Percentiles rank a stretch among this genome's conserved stretches.
phyloP scores from a whole-genome alignment of 768 basidiomycete genomes.

The Boletales sp. region DNA sequence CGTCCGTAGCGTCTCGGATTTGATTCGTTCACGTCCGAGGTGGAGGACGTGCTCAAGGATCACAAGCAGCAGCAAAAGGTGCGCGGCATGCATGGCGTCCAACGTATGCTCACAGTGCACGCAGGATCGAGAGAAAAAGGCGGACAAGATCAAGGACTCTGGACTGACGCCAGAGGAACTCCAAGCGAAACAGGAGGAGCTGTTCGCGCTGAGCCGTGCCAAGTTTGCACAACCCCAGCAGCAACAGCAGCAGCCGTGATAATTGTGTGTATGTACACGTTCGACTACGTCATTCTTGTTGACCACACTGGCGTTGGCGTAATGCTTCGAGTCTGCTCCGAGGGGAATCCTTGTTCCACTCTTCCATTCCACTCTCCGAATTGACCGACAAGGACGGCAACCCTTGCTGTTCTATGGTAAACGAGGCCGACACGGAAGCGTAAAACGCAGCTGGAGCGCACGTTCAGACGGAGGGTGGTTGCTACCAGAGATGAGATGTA shows the following conservation, averaged over 20 bases:
- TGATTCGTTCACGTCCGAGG: conserved; percentile 84
- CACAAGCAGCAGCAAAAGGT: conserved; percentile 97
- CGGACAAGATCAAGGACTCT: conserved; percentile 82
- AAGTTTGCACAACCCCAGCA: conserved; percentile 66
- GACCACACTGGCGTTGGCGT: conserved; percentile 36
- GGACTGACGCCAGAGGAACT: conserved; percentile 92
- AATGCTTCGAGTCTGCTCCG: conserved; percentile 52
- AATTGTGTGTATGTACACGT: conserved; percentile 18
- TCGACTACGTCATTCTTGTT: conserved; percentile 32
- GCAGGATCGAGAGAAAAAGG: conserved; percentile 89
- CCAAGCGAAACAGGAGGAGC: conserved; percentile 77
- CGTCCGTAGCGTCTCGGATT: conserved; percentile 78
- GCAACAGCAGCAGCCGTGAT: conserved; percentile 10
- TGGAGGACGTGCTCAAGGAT: conserved; percentile 90
- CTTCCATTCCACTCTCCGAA: conserved; percentile 26
- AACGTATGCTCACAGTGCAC: conserved; percentile 4
- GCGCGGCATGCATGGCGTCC: conserved; percentile 14
- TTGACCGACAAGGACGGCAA: conserved; percentile 50
- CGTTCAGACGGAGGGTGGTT: conserved; percentile 10
- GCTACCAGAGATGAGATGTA: conserved; percentile 30
- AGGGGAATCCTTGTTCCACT: conserved; percentile 76
- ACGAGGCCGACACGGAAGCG: conserved; percentile 79
- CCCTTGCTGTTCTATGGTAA: conserved; percentile 77
- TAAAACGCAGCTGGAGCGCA: conserved; percentile 56
- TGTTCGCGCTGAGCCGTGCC: conserved; percentile 90